A percentile compares a stretch with the other conserved stretches of the same genome.
These are phyloP conservation scores for Phytophthora fragariaefolia DNA, from an alignment of 352 stramenopile species.

Conservation along the genomic window DNA sequence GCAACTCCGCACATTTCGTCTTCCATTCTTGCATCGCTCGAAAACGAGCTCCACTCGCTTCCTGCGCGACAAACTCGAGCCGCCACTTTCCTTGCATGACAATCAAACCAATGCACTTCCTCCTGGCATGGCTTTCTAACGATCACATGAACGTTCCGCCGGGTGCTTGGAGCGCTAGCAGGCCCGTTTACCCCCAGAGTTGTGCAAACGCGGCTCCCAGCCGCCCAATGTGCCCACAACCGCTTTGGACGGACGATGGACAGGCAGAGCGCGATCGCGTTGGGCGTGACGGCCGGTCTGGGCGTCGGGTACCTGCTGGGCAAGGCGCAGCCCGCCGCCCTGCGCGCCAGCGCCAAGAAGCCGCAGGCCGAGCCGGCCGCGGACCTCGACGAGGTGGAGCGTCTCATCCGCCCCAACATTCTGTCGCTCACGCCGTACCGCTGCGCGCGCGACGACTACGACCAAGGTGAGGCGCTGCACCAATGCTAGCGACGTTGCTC, in stretches of 20 bases:
- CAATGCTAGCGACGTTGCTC: too few species aligned
- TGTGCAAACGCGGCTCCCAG: constrained; percentile 36
- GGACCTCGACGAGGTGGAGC: constrained; percentile 70
- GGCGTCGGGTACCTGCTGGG: constrained; percentile 74
- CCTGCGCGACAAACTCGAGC: constrained; percentile 16
- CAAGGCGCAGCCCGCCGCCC: constrained; percentile 44
- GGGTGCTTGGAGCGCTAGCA: constrained; percentile 12
- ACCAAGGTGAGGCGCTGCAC: too few species aligned
- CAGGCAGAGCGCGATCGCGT: constrained; percentile 67
- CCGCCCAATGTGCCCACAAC: constrained; percentile 9
- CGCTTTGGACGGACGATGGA: constrained; percentile 52
- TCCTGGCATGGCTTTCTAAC: too few species aligned
- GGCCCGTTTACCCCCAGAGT: constrained; percentile 23
- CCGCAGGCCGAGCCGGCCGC: background rate
- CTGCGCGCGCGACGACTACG: constrained; percentile 97
- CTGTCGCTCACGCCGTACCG: constrained; percentile 96
- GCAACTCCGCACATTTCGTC: constrained; percentile 18
- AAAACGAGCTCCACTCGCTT: too few species aligned
- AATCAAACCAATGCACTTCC: too few species aligned
- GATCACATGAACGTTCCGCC: constrained; percentile 28
- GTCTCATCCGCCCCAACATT: constrained; percentile 97
- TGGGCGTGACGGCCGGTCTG: constrained; percentile 68
- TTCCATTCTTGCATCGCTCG: too few species aligned
- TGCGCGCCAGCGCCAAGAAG: constrained; percentile 7
- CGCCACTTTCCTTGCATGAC: background rate